phyloP scores from a whole-genome alignment of 2,329 filamentous ascomycete genomes.

The Aspergillus aculeatinus region DNA sequence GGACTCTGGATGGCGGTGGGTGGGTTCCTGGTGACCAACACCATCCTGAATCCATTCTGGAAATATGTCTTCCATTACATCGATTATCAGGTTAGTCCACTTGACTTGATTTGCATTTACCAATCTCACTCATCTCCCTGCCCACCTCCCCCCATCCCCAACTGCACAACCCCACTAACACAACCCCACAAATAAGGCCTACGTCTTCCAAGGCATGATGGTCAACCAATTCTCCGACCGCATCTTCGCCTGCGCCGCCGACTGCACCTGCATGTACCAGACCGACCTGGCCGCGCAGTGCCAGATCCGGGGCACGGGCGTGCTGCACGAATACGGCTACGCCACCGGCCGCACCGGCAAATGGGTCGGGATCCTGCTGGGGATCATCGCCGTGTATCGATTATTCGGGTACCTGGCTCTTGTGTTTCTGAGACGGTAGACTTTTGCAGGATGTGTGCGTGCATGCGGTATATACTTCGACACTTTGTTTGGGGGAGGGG shows the following conservation, averaged over 20 bases:
- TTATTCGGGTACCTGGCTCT: conserved; percentile 66
- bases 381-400: conserved; percentile 72
- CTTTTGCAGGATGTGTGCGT: background rate
- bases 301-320: conserved; percentile 67
- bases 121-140: background rate
- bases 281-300: conserved; percentile 64
- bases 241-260: conserved; percentile 60
- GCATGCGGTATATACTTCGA: too few relatives aligned
- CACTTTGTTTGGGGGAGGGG: too few relatives aligned
- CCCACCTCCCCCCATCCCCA: background rate
- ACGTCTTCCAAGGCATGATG: conserved; percentile 92
- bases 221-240: conserved; percentile 75
- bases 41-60: conserved; percentile 77
- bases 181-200: conserved; percentile 45
- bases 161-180: background rate
- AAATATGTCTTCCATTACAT: conserved; percentile 86
- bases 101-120: background rate
- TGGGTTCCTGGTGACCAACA: conserved; percentile 75
- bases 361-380: conserved; percentile 75
- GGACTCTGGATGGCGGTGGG: conserved; percentile 86
- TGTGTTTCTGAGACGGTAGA: conserved; percentile 15
- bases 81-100: conserved; percentile 66
- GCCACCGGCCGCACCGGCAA: conserved; percentile 60
- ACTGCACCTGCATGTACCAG: conserved; percentile 70
- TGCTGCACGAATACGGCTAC: conserved; percentile 71